Conservation (phyloP, 2,329 filamentous ascomycete genomes). For the Verticillium nonalfalfae region DNA sequence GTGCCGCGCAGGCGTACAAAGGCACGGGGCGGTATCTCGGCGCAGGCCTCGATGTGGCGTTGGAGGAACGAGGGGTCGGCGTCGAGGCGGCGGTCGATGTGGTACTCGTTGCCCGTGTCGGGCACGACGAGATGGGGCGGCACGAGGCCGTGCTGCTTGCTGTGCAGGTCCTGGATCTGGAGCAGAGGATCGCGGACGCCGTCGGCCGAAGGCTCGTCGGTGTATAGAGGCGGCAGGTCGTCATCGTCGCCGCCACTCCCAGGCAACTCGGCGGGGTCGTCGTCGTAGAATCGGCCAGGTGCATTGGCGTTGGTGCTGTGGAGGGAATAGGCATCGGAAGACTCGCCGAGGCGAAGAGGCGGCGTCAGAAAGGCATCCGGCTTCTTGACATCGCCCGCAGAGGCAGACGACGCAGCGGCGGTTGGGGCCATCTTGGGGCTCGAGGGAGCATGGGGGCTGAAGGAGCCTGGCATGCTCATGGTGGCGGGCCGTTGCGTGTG, state of each 20-base stretch:
- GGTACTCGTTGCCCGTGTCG: constrained; percentile 29
- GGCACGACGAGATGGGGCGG: constrained; percentile 21
- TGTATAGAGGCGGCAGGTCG: constrained; percentile 40
- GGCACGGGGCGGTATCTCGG: constrained; percentile 44
- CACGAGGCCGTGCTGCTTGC: constrained; percentile 10
- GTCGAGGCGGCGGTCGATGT: constrained; percentile 39
- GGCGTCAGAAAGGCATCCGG: constrained; percentile 2
- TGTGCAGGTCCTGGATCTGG: constrained; percentile 4
- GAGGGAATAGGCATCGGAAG: constrained; percentile 19
- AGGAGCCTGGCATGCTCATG: constrained; percentile 13
- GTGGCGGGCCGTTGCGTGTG: neutral
- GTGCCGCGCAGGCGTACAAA: constrained; percentile 46
- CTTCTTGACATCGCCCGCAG: constrained; percentile 1
- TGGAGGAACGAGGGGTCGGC: constrained; percentile 35
- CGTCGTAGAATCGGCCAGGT: constrained; percentile 22
- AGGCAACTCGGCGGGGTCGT: constrained; percentile 25
- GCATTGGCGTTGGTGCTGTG: constrained; percentile 14
- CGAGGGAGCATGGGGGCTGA: constrained; percentile 9
- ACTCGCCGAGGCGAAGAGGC: constrained; percentile 15
- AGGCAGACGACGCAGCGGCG: neutral
- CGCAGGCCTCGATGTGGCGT: constrained; percentile 34
- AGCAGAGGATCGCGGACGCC: constrained; percentile 15
- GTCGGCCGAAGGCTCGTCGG: constrained; percentile 24
- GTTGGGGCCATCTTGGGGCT: neutral
- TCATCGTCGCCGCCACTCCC: constrained; percentile 35